Base-by-base conservation (phyloP, 352 stramenopile species). In the Phytophthora pistaciae region DNA sequence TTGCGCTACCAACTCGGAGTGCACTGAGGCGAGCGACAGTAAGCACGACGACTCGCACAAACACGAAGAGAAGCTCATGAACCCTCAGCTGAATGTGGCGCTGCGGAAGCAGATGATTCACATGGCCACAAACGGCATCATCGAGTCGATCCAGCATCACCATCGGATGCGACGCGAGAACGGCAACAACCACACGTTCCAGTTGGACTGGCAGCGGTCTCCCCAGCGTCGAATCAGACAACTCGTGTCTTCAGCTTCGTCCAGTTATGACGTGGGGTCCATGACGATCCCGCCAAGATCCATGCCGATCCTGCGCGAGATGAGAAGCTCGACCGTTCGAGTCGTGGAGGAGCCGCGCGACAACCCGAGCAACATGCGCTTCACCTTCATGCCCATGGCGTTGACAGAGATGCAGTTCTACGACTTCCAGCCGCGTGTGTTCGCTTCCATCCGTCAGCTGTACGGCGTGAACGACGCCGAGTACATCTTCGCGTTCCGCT, bases 381-480 rank as follows among this genome's bases (percentile, higher is more conserved):
- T 92, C 52, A 78, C 82, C 1, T 93, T 95, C 57, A 64, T 95
- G 54, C 91, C 85, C 7, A 72, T 91, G 75, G 68, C 77, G 3
- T 81, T 92, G 72, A 90, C 81, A 25, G 88, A 95, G 63, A 96
- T 96, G 87, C 87, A 96, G 69, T 96, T 95, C 66, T 93, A 92
- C 63, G 87, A 94, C 57, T 95, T 95, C 63, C 87, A 94, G 65
- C 89, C 89, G 14, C 80, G 82, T 3, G 73, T 96, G 31, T 97
- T 97, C 68, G 82, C 83, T 5, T 87, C 83, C 1, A 91, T 97
- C 56, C 87, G 90, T 16, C 72, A 84, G 40, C 67, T 95, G 9
- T 82, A 82, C 33, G 83, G 82, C 10, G 80, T 96, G 18, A 78
- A 93, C 44, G 88, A 95, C 70, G n/a, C 72, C 10, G 88, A 93